phyloP scores from a whole-genome alignment of 169 alveolate genomes.

The Eimeria praecox region DNA sequence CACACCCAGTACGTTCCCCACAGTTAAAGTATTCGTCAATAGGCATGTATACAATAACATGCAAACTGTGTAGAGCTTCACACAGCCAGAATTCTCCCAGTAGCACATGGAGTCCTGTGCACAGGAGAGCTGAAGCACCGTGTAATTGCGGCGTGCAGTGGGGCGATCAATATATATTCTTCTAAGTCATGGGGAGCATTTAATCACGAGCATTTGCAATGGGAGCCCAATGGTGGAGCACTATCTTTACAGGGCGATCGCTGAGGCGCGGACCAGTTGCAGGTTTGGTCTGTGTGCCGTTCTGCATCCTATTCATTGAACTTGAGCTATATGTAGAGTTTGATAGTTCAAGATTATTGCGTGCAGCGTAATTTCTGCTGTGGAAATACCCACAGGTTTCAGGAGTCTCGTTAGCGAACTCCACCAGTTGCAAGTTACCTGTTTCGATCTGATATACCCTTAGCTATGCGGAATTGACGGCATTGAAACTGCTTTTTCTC shows the following conservation, averaged over 20 bases:
- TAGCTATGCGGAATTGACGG: not conserved
- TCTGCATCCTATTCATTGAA: not conserved
- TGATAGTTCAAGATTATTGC: not conserved
- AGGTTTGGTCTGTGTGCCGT: not conserved
- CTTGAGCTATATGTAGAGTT: not conserved
- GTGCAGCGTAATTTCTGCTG: not conserved
- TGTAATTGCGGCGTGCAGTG: not conserved
- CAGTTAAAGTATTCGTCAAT: not conserved
- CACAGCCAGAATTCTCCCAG: not conserved
- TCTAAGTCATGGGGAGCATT: not conserved
- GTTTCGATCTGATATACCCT: not conserved
- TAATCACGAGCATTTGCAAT: not conserved
- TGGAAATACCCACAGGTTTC: not conserved
- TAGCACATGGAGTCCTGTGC: not conserved
- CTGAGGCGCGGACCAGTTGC: not conserved
- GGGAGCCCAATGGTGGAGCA: not conserved
- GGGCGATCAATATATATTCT: not conserved
- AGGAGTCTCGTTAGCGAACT: not conserved
- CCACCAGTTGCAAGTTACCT: not conserved
- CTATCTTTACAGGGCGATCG: not conserved
- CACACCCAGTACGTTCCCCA: not conserved
- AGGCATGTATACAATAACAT: not conserved
- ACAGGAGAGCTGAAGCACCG: not conserved
- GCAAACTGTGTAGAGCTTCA: not conserved
- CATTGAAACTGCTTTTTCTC: not conserved